Evolutionary conservation across 345 rosid species (phyloP).

Genomic region (Jatropha curcas): DNA sequence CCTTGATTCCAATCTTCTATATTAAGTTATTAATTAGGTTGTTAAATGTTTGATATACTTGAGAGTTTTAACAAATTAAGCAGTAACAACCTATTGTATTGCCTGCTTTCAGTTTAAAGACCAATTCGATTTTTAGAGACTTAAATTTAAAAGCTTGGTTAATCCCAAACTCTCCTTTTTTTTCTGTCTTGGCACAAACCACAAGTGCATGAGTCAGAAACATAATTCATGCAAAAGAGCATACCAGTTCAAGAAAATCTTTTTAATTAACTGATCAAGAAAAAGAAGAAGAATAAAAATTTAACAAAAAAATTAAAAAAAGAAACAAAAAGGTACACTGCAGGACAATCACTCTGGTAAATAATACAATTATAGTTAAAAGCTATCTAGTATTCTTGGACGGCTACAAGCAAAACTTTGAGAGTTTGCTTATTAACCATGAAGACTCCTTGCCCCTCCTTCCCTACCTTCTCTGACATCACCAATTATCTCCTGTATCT

Average conservation of each 20-base stretch:
- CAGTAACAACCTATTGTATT: too few species aligned
- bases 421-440: not conserved
- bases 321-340: not conserved
- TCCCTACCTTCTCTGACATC: not conserved
- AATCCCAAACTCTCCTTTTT: not conserved
- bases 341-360: not conserved
- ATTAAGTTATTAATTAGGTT: too few species aligned
- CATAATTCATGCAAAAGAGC: not conserved
- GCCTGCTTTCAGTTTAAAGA: too few species aligned
- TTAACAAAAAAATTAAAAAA: too few species aligned
- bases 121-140: not conserved
- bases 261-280: too few species aligned
- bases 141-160: not conserved
- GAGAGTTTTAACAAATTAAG: too few species aligned
- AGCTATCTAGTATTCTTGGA: not conserved
- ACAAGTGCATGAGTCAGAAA: not conserved
- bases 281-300: too few species aligned
- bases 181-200: not conserved
- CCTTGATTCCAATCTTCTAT: too few species aligned
- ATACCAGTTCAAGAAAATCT: not conserved
- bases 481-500: conserved; percentile 2
- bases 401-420: not conserved
- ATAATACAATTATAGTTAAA: not conserved
- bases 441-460: not conserved
- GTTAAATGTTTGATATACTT: too few species aligned